Evolutionary conservation across 805 yeast species (phyloP).

Genomic region (Metschnikowia matae): DNA sequence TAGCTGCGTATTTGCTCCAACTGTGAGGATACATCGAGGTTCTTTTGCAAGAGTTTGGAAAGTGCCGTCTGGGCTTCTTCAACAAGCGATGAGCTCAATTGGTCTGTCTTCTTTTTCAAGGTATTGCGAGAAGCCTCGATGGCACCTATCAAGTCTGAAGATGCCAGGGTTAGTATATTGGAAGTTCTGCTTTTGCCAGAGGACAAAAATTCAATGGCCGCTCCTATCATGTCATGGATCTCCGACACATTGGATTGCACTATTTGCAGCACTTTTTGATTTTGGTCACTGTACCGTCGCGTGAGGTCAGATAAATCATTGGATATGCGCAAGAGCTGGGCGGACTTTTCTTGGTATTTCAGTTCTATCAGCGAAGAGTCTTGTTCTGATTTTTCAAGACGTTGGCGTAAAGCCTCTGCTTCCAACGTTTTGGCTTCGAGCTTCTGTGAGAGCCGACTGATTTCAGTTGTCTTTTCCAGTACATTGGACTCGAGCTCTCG

Average conservation of each 20-base stretch:
- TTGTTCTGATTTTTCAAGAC: not conserved
- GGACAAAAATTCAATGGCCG: not conserved
- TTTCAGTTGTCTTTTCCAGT: constrained; percentile 11
- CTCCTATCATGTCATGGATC: not conserved
- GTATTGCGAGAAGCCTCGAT: not conserved
- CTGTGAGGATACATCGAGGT: not conserved
- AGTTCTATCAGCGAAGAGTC: not conserved
- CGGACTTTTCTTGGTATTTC: not conserved
- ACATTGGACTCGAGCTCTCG: constrained; percentile 9
- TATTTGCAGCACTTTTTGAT: constrained; percentile 1
- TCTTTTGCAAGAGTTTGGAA: not conserved
- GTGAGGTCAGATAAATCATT: not conserved
- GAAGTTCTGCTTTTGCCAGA: not conserved
- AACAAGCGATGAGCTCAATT: not conserved
- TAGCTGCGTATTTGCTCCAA: not conserved
- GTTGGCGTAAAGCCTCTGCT: not conserved
- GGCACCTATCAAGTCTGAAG: not conserved
- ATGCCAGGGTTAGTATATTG: not conserved
- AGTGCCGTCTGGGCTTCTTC: not conserved
- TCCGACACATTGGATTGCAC: constrained; percentile 1
- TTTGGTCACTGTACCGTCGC: not conserved
- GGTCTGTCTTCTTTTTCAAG: not conserved
- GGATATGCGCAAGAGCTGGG: not conserved
- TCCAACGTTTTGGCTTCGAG: not conserved
- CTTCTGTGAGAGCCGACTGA: not conserved